These are phyloP conservation scores for Penicillium sp. DNA, from an alignment of 2,329 filamentous ascomycete species.

Conservation along the genomic window DNA sequence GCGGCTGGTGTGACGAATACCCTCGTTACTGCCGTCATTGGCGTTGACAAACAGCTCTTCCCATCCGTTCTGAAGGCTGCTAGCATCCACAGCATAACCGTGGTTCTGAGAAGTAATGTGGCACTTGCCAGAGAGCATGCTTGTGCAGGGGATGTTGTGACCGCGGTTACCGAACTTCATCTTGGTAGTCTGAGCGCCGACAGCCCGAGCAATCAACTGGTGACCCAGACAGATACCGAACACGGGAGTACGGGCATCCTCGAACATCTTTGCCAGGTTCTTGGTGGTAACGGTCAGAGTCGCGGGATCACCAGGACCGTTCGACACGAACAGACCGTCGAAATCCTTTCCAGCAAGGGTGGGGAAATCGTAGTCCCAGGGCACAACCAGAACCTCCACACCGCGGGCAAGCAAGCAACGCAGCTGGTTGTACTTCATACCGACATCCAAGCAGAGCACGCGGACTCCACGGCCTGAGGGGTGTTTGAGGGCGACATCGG, in stretches of 20 bases:
- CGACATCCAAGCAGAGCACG: conserved; percentile 91
- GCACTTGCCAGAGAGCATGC: conserved; percentile 90
- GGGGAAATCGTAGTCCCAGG: conserved; percentile 93
- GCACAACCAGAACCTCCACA: conserved; percentile 90
- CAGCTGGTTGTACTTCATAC: conserved; percentile 97
- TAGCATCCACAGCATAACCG: conserved; percentile 86
- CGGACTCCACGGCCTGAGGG: conserved; percentile 83
- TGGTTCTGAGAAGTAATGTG: conserved; percentile 99
- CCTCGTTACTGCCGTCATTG: conserved; percentile 97
- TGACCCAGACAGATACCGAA: conserved; percentile 97
- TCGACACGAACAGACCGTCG: conserved; percentile 96
- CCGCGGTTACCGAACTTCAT: conserved; percentile 99
- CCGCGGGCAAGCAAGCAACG: conserved; percentile 88
- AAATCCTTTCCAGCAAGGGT: conserved; percentile 76
- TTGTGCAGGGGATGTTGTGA: conserved; percentile 97
- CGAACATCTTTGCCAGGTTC: conserved; percentile 73
- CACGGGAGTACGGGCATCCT: conserved; percentile 78
- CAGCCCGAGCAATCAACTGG: conserved; percentile 84
- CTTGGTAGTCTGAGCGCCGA: conserved; percentile 82
- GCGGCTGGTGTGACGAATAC: conserved; percentile 80
- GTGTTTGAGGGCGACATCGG: conserved; percentile 73
- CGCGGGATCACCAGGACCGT: conserved; percentile 93
- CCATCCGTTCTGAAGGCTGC: conserved; percentile 75
- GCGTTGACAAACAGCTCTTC: conserved; percentile 95
- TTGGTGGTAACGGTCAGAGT: conserved; percentile 75